A percentile compares a stretch with the other conserved stretches of the same genome.
Conservation (phyloP, 2,329 filamentous ascomycete genomes). For the Aspergillus intermedius region DNA sequence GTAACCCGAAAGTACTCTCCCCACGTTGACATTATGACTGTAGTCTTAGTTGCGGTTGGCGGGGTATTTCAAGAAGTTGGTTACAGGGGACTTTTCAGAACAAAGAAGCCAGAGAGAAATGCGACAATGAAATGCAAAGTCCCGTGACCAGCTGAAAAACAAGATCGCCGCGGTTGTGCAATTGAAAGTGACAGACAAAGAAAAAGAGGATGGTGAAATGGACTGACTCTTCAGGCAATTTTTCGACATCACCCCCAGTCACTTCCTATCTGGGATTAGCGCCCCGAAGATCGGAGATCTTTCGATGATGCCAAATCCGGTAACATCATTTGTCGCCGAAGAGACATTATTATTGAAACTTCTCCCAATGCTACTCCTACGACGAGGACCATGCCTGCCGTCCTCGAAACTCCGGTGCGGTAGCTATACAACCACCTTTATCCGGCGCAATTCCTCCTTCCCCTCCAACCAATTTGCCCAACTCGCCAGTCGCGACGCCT, state of each 20-base stretch:
- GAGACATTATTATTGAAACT: neutral
- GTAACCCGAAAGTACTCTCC: slow-evolving; percentile 75
- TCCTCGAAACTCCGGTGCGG: slow-evolving; percentile 8
- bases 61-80: neutral
- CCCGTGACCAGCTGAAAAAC: too few species aligned
- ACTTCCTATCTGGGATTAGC: slow-evolving; percentile 20
- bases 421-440: neutral
- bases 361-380: slow-evolving; percentile 22
- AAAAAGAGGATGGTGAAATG: too few species aligned
- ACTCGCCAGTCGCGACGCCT: slow-evolving; percentile 27
- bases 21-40: slow-evolving; percentile 73
- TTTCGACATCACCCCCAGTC: neutral
- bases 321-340: neutral
- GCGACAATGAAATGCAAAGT: neutral
- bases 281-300: slow-evolving; percentile 20
- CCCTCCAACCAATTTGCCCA: slow-evolving; percentile 26
- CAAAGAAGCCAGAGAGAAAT: neutral
- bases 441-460: slow-evolving; percentile 27
- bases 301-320: neutral
- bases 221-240: too few species aligned
- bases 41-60: neutral
- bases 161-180: too few species aligned
- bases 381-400: slow-evolving; percentile 14
- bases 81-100: too few species aligned
- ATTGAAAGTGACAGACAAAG: neutral